phyloP scores from a whole-genome alignment of 805 yeast species.

The Candida easanensis region DNA sequence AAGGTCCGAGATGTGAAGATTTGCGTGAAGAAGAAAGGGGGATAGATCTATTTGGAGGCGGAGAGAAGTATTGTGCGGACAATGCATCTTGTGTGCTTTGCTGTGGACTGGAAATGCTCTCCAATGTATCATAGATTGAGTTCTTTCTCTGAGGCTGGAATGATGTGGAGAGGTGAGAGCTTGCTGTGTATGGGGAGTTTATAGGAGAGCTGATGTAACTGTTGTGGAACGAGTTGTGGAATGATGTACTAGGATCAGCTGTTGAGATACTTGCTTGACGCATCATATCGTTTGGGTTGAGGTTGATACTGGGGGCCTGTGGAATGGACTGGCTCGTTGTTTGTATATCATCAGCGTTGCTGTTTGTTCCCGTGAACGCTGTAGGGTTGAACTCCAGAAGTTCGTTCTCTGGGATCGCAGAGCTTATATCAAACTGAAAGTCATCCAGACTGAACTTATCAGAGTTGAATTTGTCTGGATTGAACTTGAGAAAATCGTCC shows the following conservation, averaged over 20 bases:
- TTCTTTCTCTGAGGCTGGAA: slow-evolving; percentile 23
- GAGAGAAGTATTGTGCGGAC: slow-evolving; percentile 26
- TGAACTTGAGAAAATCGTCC: slow-evolving; percentile 26
- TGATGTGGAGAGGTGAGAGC: slow-evolving; percentile 17
- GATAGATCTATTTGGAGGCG: slow-evolving; percentile 19
- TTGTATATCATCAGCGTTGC: background rate
- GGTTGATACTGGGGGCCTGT: background rate
- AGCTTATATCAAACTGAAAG: slow-evolving; percentile 25
- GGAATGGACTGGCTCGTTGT: slow-evolving; percentile 3
- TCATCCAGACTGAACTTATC: slow-evolving; percentile 24
- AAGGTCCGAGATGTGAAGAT: slow-evolving; percentile 7
- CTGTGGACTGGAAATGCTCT: slow-evolving; percentile 22
- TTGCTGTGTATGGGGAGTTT: slow-evolving; percentile 23
- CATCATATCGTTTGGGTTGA: background rate
- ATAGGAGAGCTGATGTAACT: slow-evolving; percentile 21
- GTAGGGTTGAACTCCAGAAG: slow-evolving; percentile 22
- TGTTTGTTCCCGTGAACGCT: slow-evolving; percentile 15
- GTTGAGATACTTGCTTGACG: slow-evolving; percentile 7
- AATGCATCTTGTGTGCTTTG: slow-evolving; percentile 10
- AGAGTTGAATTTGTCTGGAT: slow-evolving; percentile 5
- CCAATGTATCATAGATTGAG: slow-evolving; percentile 26
- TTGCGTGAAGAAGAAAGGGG: slow-evolving; percentile 12
- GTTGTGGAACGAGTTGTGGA: slow-evolving; percentile 14
- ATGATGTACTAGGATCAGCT: slow-evolving; percentile 6
- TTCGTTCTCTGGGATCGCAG: slow-evolving; percentile 30